phyloP scores from a whole-genome alignment of 371 early-diverging fungal species.

The Mucor circinelloides region DNA sequence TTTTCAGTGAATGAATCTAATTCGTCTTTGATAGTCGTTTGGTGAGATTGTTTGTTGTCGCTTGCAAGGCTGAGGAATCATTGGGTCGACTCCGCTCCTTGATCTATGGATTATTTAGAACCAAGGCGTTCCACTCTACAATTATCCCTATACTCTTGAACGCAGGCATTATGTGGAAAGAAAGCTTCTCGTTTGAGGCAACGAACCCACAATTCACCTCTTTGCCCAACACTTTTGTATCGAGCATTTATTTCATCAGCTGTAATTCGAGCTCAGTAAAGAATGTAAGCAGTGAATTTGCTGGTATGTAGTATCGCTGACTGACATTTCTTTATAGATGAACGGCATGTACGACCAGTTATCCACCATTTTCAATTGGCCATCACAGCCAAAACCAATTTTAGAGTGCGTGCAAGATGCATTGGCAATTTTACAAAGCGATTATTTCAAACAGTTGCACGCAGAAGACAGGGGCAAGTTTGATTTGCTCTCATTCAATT shows the following conservation, averaged over 20 bases:
- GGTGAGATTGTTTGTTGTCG: not conserved
- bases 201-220: not conserved
- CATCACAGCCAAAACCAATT: not conserved
- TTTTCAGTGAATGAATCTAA: not conserved
- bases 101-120: not conserved
- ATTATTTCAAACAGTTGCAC: not conserved
- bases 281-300: not conserved
- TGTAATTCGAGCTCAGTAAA: not conserved
- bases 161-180: not conserved
- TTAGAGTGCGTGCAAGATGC: not conserved
- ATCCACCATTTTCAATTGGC: not conserved
- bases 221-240: not conserved
- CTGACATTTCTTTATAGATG: not conserved
- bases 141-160: not conserved
- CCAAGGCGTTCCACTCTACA: not conserved
- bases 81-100: not conserved
- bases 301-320: not conserved
- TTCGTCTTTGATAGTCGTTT: not conserved
- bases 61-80: not conserved
- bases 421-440: not conserved
- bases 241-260: not conserved
- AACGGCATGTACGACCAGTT: not conserved
- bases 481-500: not conserved
- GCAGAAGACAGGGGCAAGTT: not conserved
- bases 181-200: not conserved